Evolutionary conservation across 768 basidiomycete genomes (phyloP).

Genomic region (Suillus bovinus): DNA sequence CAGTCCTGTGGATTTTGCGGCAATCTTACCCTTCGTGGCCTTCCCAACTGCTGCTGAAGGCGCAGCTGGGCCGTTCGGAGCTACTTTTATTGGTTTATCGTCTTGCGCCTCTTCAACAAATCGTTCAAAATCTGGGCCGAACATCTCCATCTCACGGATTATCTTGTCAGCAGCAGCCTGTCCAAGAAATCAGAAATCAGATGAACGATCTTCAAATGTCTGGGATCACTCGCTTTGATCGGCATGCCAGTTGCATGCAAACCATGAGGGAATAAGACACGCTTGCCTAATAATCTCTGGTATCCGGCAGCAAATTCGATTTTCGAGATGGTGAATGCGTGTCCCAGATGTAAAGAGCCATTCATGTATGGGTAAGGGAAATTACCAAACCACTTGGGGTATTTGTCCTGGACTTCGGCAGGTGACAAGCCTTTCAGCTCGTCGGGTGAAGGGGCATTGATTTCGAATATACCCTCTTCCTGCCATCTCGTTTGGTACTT

Average conservation of each 20-base stretch:
- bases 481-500: constrained; percentile 85
- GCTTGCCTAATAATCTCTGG: constrained; percentile 92
- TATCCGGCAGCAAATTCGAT: constrained; percentile 96
- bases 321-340: constrained; percentile 98
- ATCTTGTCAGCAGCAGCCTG: constrained; percentile 98
- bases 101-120: constrained; percentile 47
- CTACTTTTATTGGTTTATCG: constrained; percentile 40
- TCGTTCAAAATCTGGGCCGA: constrained; percentile 84
- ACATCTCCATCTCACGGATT: constrained; percentile 94
- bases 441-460: constrained; percentile 71
- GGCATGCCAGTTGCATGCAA: constrained; percentile 99
- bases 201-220: neutral
- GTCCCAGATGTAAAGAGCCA: constrained; percentile 93
- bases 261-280: constrained; percentile 94
- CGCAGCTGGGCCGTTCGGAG: constrained; percentile 41
- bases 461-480: constrained; percentile 77
- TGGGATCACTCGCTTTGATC: constrained; percentile 76
- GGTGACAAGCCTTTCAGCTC: constrained; percentile 64
- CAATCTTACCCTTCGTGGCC: constrained; percentile 93
- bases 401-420: constrained; percentile 67
- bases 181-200: neutral
- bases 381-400: constrained; percentile 97
- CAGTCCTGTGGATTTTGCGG: constrained; percentile 89
- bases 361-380: constrained; percentile 99
- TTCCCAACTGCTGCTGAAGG: constrained; percentile 60